A percentile compares a stretch with the other conserved stretches of the same genome.
Conservation (phyloP, 164 flowering plant species). For the Berberis thunbergii region DNA sequence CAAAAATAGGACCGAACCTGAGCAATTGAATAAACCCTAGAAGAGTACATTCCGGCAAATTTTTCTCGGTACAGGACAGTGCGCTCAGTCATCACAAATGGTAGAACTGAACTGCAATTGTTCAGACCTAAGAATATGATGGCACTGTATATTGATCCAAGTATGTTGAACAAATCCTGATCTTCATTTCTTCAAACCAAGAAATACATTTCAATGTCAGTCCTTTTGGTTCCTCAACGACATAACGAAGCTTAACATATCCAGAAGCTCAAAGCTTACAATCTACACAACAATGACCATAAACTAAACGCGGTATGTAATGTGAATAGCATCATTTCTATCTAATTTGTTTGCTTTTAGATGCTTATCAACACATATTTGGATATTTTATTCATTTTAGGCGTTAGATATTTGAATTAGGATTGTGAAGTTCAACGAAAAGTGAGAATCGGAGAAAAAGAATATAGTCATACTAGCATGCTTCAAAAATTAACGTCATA, state of each 20-base stretch:
- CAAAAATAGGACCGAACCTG: background rate
- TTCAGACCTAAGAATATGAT: background rate
- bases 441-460: no score
- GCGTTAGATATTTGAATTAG: no score
- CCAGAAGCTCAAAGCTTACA: no score
- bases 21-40: background rate
- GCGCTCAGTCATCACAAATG: background rate
- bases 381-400: no score
- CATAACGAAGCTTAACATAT: background rate
- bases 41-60: constrained; percentile 1
- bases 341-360: background rate
- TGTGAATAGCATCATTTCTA: background rate
- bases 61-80: background rate
- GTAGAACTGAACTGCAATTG: background rate
- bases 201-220: background rate
- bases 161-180: constrained; percentile 1
- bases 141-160: background rate
- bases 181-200: background rate
- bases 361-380: no score
- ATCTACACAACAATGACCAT: background rate
- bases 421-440: no score
- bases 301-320: background rate
- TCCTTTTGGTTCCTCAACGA: background rate
- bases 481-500: no score
- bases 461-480: no score